These are phyloP conservation scores for Coniochaeta ligniaria DNA, from an alignment of 2,329 filamentous ascomycete species.

Conservation along the genomic window DNA sequence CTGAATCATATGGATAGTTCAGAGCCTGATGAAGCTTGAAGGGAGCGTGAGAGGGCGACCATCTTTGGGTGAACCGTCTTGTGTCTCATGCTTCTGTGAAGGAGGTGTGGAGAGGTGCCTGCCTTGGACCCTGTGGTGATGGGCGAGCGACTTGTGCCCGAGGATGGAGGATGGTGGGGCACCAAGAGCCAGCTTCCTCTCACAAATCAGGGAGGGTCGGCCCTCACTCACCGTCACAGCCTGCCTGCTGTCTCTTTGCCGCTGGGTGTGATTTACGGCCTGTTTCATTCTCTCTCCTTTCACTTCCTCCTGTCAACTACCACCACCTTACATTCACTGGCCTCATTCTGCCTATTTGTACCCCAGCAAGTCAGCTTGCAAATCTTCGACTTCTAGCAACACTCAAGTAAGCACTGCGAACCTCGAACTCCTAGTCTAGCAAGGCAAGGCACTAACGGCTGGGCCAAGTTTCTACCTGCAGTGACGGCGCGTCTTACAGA, in stretches of 20 bases:
- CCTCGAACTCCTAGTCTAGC: not conserved
- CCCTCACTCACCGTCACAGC: not conserved
- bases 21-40: not conserved
- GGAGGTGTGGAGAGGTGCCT: not conserved
- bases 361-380: not conserved
- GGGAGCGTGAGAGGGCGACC: no score
- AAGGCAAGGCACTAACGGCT: not conserved
- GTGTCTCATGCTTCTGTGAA: not conserved
- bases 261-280: not conserved
- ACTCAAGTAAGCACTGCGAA: not conserved
- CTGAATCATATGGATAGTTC: not conserved
- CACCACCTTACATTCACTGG: not conserved
- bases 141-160: not conserved
- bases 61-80: not conserved
- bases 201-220: not conserved
- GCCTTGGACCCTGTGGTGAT: not conserved
- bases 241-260: not conserved
- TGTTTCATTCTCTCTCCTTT: not conserved
- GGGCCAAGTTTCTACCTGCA: not conserved
- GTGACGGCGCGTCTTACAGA: not conserved
- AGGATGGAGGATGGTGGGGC: not conserved
- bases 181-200: not conserved
- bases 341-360: not conserved
- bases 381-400: not conserved
- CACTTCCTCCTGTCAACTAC: not conserved